Evolutionary conservation across 2,329 filamentous ascomycete genomes (phyloP), one percentile per base, ranked within the genome.

Genomic region (Cordyceps tenuipes): DNA sequence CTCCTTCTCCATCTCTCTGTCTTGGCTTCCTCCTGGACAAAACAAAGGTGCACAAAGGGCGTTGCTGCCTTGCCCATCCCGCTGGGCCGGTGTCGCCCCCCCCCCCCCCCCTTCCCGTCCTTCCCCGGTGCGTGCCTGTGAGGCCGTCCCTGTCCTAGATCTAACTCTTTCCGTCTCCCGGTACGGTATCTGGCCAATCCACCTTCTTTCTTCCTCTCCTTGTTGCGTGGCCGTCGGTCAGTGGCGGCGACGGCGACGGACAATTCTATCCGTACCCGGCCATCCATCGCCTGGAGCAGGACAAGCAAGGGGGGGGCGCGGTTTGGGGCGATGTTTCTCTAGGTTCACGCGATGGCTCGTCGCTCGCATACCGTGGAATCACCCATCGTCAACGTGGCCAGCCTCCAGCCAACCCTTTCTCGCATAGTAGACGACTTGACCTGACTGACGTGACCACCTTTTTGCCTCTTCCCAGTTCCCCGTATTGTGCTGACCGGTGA

Each of bases 181-280:
- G 34, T 36, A 10, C 34, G 12, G 9, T 36, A 10, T 10, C 34
- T 36, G 5, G 34, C 29, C 29, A 29, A 29, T 29, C 29, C 29
- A 29, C 3, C 29, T 29, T 29, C 29, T 29, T 29, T 29, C 29
- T 29, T 29, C 29, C 7, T 29, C 29, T 29, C 23, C 29, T 29
- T 29, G 12, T 48, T 48, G 5, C 13, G 21, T 31, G 17, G 43
- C 44, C 12, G 5, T 44, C 44, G 31, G 41, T 57, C 46, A 7
- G 26, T 21, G 19, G 34, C 29, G 46, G 55, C 31, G 39, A 26
- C 10, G 31, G n/a, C 19, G 23, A 36, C 47, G 34, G 55, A 36
- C 55, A 58, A 43, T 44, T 43, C 47, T 15, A 51, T 36, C 55
- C 34, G 55, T 15, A 51, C 47, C 55, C 34, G 55, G 55, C 26